Percentiles rank a stretch among this genome's conserved stretches.
Evolutionary conservation across 176 grass and related monocot genomes (phyloP).

Genomic region (Eleusine indica): DNA sequence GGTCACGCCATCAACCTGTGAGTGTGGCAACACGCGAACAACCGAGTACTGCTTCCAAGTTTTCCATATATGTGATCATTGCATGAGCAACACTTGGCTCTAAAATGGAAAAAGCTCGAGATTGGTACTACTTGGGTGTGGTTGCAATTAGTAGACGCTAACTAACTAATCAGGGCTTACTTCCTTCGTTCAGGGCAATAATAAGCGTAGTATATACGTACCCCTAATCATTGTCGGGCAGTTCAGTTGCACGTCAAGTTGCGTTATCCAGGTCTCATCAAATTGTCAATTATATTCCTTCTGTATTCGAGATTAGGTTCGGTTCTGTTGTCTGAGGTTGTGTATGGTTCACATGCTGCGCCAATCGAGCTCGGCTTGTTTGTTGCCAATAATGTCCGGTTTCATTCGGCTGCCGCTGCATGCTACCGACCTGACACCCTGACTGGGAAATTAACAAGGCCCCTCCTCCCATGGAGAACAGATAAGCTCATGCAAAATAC

Average conservation of each 20-base stretch:
- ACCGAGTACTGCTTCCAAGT: not conserved
- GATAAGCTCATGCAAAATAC: slow-evolving; percentile 1
- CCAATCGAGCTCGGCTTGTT: not conserved
- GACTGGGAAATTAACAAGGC: not conserved
- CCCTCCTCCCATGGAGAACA: not conserved
- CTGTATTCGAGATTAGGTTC: not conserved
- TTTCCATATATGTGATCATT: not conserved
- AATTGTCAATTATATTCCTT: not conserved
- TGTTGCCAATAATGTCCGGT: not conserved
- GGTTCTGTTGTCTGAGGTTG: not conserved
- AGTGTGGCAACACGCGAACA: not conserved
- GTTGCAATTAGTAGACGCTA: slow-evolving; percentile 3
- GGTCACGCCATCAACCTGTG: not conserved
- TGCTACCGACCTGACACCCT: slow-evolving; percentile 36
- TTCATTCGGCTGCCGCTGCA: not conserved
- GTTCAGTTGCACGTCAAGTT: not conserved
- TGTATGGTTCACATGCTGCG: not conserved
- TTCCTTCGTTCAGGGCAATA: not conserved
- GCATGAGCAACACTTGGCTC: not conserved
- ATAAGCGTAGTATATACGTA: not conserved
- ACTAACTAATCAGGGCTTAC: not conserved
- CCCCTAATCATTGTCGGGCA: not conserved
- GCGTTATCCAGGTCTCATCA: not conserved
- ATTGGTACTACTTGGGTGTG: not conserved
- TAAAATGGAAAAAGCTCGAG: too few species aligned